Evolutionary conservation across 768 basidiomycete genomes (phyloP).

Genomic region (Filobasidium wieringae): DNA sequence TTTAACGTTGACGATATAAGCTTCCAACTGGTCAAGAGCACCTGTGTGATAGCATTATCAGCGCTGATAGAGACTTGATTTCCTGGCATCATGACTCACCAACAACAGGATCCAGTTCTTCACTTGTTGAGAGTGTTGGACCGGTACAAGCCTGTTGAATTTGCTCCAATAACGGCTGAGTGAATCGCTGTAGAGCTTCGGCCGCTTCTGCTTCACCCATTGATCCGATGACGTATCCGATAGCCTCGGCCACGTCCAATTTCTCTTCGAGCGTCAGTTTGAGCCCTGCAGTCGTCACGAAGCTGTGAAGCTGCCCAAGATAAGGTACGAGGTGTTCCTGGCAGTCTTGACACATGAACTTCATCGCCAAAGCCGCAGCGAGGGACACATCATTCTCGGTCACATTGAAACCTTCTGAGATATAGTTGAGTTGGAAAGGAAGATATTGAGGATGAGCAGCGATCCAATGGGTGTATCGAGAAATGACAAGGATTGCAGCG

Average conservation of each 20-base stretch:
- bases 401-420: constrained; percentile 82
- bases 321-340: constrained; percentile 87
- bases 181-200: constrained; percentile 72
- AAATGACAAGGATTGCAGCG: constrained; percentile 85
- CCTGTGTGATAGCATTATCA: constrained; percentile 43
- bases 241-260: constrained; percentile 86
- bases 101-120: constrained; percentile 56
- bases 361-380: constrained; percentile 89
- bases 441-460: constrained; percentile 79
- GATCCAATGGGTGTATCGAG: constrained; percentile 95
- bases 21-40: constrained; percentile 79
- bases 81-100: constrained; percentile 45
- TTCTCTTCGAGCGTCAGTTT: constrained; percentile 77
- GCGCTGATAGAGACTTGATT: neutral
- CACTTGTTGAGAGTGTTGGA: constrained; percentile 50
- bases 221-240: constrained; percentile 83
- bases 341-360: constrained; percentile 94
- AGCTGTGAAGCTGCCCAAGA: constrained; percentile 79
- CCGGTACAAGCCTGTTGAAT: constrained; percentile 57
- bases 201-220: constrained; percentile 87
- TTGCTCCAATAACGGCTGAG: constrained; percentile 65
- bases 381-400: constrained; percentile 62
- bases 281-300: constrained; percentile 64
- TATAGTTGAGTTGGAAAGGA: constrained; percentile 71
- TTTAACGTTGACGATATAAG: constrained; percentile 73